Evolutionary conservation across 768 basidiomycete genomes (phyloP), one percentile per base, ranked within the genome.

Genomic region (Termitomyces heimii): DNA sequence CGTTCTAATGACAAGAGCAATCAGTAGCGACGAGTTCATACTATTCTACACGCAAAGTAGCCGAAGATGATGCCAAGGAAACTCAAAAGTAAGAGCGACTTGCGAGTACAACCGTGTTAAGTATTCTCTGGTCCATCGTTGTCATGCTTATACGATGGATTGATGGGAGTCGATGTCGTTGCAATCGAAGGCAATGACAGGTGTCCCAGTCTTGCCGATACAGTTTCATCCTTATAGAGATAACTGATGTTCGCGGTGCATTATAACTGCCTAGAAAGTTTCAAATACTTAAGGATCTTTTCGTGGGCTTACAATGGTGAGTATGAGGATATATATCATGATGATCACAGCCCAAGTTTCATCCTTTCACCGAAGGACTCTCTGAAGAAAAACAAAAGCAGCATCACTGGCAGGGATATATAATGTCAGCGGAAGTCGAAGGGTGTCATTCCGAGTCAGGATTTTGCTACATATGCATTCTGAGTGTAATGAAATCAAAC

Each of bases 191-290:
- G 26, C 51, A 29, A 39, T 39, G 51, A 39, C 54, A 60, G 59
- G 43, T 56, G 52, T 53, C 46, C 55, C 24, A 46, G 28, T 24
- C 22, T 16, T 51, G n/a, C 43, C 51, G 35, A 43, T 24, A 18
- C 50, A 12, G 60, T 61, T 61, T 61, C 57, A 61, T 39, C 43
- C 34, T 24, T 49, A 55, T 39, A 31, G 53, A 53, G 18, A 9
- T 10, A 5, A 49, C 42, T 56, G 57, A 61, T 61, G 39, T 32
- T 39, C 37, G 20, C 32, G 44, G 39, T 24, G 35, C 45, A 22
- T 45, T 28, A 12, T 7, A n/a, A 31, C 32, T 20, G 18, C 20
- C 12, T 1, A 7, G 5, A 32, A n/a, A 29, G 29, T 18, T 49
- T 34, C 32, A 34, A 22, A 29, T 16, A 28, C 6, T 8, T 45